These are phyloP conservation scores for Exsudoporus frostii DNA, from an alignment of 768 basidiomycete species.

Conservation along the genomic window DNA sequence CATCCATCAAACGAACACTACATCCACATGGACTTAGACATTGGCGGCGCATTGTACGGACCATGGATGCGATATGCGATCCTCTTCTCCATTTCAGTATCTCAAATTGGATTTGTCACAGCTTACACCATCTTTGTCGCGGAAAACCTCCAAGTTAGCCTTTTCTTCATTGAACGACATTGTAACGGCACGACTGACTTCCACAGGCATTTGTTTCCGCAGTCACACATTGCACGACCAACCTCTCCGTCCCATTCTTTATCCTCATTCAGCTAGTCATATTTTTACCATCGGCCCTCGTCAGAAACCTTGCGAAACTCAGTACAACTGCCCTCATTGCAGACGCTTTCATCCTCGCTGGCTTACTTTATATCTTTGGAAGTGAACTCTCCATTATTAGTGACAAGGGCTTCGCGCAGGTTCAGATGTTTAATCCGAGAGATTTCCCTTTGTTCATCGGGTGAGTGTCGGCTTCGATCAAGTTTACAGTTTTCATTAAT, in stretches of 20 bases:
- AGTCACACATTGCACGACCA: constrained; percentile 68
- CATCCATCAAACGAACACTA: neutral
- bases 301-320: constrained; percentile 93
- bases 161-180: neutral
- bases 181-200: neutral
- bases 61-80: constrained; percentile 91
- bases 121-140: constrained; percentile 97
- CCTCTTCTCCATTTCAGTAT: constrained; percentile 80
- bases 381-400: constrained; percentile 75
- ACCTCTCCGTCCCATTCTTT: constrained; percentile 70
- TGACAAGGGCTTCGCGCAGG: constrained; percentile 67
- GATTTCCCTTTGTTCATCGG: constrained; percentile 93
- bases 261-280: constrained; percentile 82
- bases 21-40: constrained; percentile 50
- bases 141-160: constrained; percentile 66
- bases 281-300: constrained; percentile 85
- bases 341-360: constrained; percentile 91
- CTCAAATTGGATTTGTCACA: constrained; percentile 84
- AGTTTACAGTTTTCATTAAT: neutral
- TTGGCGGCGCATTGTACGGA: constrained; percentile 90
- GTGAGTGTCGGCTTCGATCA: constrained; percentile 39
- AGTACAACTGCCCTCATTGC: constrained; percentile 90
- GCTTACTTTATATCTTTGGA: constrained; percentile 82
- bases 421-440: constrained; percentile 83
- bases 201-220: constrained; percentile 79